These are phyloP conservation scores for Garcia nutans DNA, from an alignment of 345 rosid species.

Conservation along the genomic window DNA sequence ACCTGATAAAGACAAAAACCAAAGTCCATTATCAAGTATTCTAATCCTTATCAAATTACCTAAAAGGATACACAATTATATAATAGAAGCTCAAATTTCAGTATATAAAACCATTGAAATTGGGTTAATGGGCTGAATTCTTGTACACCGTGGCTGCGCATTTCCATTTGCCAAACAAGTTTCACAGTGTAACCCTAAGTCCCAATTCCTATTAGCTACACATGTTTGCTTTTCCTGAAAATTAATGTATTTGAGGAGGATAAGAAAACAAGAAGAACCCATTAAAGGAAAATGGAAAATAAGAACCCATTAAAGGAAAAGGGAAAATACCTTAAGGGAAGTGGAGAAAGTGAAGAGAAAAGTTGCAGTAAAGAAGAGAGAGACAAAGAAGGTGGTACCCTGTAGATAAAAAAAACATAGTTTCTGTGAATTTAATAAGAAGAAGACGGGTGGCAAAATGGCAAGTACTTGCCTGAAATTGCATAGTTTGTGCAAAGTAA, in stretches of 20 bases:
- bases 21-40: neutral
- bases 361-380: constrained; percentile 35
- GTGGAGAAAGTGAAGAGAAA: constrained; percentile 41
- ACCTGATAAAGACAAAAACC: constrained; percentile 5
- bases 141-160: constrained; percentile 26
- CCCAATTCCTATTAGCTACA: constrained; percentile 17
- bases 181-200: constrained; percentile 28
- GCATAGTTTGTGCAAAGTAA: neutral
- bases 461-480: constrained; percentile 17
- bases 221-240: constrained; percentile 27
- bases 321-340: constrained; percentile 56
- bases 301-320: neutral
- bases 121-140: constrained; percentile 28
- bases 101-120: constrained; percentile 20
- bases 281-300: neutral
- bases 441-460: neutral
- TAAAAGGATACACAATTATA: neutral
- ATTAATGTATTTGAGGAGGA: neutral
- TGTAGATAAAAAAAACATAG: constrained; percentile 24
- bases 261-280: neutral
- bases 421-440: constrained; percentile 5
- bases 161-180: constrained; percentile 29
- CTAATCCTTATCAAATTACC: too few relatives aligned
- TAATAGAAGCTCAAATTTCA: too few relatives aligned
- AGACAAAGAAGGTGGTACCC: constrained; percentile 28